These are phyloP conservation scores for Magnusiomyces sp. DNA, from an alignment of 1,139 yeast species.

Conservation along the genomic window DNA sequence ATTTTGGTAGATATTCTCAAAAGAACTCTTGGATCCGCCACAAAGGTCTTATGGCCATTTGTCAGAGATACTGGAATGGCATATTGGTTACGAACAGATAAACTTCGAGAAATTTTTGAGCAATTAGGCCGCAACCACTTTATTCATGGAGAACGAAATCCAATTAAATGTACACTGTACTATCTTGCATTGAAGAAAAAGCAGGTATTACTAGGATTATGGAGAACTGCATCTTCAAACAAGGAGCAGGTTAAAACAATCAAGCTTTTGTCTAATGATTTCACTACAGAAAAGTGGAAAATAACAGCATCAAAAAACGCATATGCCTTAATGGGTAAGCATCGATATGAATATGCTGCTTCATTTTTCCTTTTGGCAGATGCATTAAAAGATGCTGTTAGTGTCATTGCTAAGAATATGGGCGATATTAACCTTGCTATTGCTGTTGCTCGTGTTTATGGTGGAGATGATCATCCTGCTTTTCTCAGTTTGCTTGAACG, in stretches of 20 bases:
- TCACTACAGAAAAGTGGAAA: constrained; percentile 64
- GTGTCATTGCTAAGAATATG: constrained; percentile 59
- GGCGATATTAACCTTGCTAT: constrained; percentile 66
- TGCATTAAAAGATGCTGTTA: constrained; percentile 66
- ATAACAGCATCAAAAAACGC: constrained; percentile 91
- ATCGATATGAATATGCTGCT: constrained; percentile 80
- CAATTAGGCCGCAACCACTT: constrained; percentile 49
- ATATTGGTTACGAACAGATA: constrained; percentile 60
- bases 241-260: constrained; percentile 78
- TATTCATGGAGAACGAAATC: constrained; percentile 48
- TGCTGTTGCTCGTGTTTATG: constrained; percentile 70
- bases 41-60: constrained; percentile 49
- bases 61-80: constrained; percentile 57
- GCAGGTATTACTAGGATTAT: constrained; percentile 65
- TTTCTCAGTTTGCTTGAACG: constrained; percentile 43
- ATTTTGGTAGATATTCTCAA: constrained; percentile 50
- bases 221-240: constrained; percentile 72
- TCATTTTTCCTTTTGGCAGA: constrained; percentile 81
- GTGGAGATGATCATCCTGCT: constrained; percentile 45
- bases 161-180: constrained; percentile 62
- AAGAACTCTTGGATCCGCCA: constrained; percentile 29
- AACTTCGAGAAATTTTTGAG: constrained; percentile 51
- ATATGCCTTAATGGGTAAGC: constrained; percentile 80
- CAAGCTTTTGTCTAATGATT: constrained; percentile 68
- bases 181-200: constrained; percentile 74